Evolutionary conservation across 345 rosid species (phyloP), one percentile per base, ranked within the genome.

Genomic region (Toxicodendron radicans): DNA sequence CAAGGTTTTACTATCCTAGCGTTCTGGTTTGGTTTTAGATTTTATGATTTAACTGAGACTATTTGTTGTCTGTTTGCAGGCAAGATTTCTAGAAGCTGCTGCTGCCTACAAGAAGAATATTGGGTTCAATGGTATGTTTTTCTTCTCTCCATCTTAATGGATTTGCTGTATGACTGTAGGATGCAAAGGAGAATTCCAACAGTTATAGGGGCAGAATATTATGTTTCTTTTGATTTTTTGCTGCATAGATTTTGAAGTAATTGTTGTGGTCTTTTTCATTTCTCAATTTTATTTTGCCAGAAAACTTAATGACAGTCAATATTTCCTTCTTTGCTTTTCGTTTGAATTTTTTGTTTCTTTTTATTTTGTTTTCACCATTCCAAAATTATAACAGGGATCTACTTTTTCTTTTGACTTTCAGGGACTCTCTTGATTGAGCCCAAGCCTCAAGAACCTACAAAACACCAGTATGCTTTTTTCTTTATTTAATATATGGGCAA

Each of bases 381-480:
- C 72, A 58, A 46, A 75, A 32, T 30, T 67, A 48, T 41, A 23
- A 13, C 21, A 23, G 60, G 41, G 52, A 68, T 10, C 18, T 32
- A 16, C 43, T 35, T 21, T 67, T 48, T 1, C 49, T 73, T 74
- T 27, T 53, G 56, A n/a, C 24, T 23, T 18, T 63, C 87, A 93
- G 94, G 99, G 60, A 90, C 90, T 4, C 84, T 95, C 68, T 80
- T 95, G 67, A 90, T 95, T 80, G 95, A 95, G 83, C 99, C 99
- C 30, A 95, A 95, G 85, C 99, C 99, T 73, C 99, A 95, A 85
- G 99, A 95, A 84, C 98, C 99, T 14, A 93, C 92, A 54, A 93
- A 91, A 71, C 97, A 95, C 82, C 98, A 93, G 91, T 95, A 84
- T 48, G 76, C 49, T 52, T 79, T 48, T 9, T 17, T 11, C 10